Base-by-base conservation (phyloP, 257 asterid genomes). In the Cruciata laevipes region DNA sequence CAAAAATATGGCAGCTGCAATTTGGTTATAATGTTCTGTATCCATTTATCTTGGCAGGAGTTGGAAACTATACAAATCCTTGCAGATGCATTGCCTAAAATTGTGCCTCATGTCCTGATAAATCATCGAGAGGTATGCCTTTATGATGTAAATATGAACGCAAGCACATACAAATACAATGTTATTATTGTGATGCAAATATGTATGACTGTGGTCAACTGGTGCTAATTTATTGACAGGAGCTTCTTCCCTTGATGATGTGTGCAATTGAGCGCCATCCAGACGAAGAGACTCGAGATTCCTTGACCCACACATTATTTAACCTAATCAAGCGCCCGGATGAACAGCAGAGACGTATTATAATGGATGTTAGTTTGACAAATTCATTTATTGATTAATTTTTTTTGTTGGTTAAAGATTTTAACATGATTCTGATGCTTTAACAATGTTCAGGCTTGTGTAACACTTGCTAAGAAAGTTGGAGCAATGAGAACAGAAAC, bases 241-340 rank as follows among this genome's bases (percentile, higher is more conserved):
- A 94, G 81, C 97, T 94, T 67, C 97, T 94, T 78, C 99, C 99
- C 79, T 83, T 90, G 71, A 90, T 94, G 68, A 94, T 94, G 99
- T 94, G 97, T 63, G 90, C 99, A 66, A 94, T 94, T 62, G 99
- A 94, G 86, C 99, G 95, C 62, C 99, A 94, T 68, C 99, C 99
- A 68, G 89, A 86, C 70, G 78, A 92, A 72, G 77, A 76, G 56
- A 90, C 87, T 13, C 89, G 99, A 37, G 99, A 94, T 78, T 94
- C 97, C 76, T 79, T 94, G 89, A 94, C 99, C 75, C 99, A 94
- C 81, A 94, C 99, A 60, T 83, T 94, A 68, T 94, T 94, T 82
- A 94, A 94, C 85, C 82, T 94, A 77, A 94, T 94, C 82, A 94
- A 94, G 81, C 99, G 97, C 55, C 97, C 99, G 10, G 99, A 94